Evolutionary conservation across 495 filamentous ascomycete species (phyloP).

Genomic region (Tuber indicum): DNA sequence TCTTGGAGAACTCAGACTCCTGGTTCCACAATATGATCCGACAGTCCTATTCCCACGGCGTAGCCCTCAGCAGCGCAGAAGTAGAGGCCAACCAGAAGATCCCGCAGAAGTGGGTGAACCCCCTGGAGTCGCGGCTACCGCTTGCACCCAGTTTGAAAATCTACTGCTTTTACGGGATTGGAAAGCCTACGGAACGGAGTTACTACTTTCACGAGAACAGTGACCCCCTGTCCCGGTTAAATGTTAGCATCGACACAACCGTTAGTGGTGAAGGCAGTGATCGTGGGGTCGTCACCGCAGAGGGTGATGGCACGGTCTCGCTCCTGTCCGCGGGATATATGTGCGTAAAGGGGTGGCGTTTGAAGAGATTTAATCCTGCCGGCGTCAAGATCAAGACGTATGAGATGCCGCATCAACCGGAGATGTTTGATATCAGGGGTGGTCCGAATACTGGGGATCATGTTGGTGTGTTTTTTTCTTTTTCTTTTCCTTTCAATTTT

Average conservation of each 20-base stretch:
- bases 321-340: slow-evolving; percentile 86
- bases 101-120: slow-evolving; percentile 86
- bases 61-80: slow-evolving; percentile 72
- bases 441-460: slow-evolving; percentile 96
- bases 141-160: slow-evolving; percentile 87
- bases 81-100: slow-evolving; percentile 82
- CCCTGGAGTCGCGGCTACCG: slow-evolving; percentile 81
- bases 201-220: slow-evolving; percentile 73
- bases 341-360: slow-evolving; percentile 89
- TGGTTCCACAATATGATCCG: slow-evolving; percentile 75
- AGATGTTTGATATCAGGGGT: slow-evolving; percentile 80
- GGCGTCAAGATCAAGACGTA: slow-evolving; percentile 71
- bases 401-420: slow-evolving; percentile 96
- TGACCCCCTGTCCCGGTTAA: slow-evolving; percentile 59
- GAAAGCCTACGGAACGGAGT: slow-evolving; percentile 25
- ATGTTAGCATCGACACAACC: slow-evolving; percentile 83
- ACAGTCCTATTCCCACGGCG: slow-evolving; percentile 74
- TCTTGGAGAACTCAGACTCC: slow-evolving; percentile 66
- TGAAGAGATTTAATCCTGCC: slow-evolving; percentile 89
- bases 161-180: slow-evolving; percentile 83
- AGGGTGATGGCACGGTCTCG: slow-evolving; percentile 92
- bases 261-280: slow-evolving; percentile 57
- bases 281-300: slow-evolving; percentile 84
- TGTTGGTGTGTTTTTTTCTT: slow-evolving; percentile 46
- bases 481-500: not conserved